Evolutionary conservation across 306 rosid genomes (phyloP).

Genomic region (Oemleria cerasiformis): DNA sequence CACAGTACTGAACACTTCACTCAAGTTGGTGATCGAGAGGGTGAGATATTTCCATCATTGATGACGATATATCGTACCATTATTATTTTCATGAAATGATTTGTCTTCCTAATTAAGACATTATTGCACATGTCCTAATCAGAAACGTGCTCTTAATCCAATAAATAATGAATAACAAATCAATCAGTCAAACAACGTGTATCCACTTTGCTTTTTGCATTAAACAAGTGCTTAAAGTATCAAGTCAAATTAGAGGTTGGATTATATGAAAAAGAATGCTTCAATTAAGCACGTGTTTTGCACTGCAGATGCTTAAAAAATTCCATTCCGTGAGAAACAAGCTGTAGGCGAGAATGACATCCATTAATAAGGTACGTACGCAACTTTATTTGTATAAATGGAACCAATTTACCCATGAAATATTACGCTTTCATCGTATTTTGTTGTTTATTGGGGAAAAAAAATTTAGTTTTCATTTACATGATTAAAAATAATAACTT

Average conservation of each 20-base stretch:
- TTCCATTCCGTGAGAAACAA: conserved; percentile 6
- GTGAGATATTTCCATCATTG: conserved; percentile 11
- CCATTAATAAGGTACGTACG: neutral
- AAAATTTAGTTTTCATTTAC: too few species aligned
- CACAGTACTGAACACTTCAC: neutral
- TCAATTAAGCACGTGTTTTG: conserved; percentile 25
- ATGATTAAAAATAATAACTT: too few species aligned
- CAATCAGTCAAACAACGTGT: conserved; percentile 8
- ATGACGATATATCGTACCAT: conserved; percentile 10
- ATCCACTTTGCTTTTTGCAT: neutral
- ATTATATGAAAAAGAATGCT: neutral
- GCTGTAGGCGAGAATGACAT: conserved; percentile 10
- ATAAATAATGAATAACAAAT: neutral
- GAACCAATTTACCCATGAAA: too few species aligned
- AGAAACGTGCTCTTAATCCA: conserved; percentile 5
- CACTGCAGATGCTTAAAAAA: neutral
- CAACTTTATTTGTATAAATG: neutral
- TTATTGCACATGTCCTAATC: neutral
- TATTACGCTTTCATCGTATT: too few species aligned
- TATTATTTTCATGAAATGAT: neutral
- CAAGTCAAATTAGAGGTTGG: neutral
- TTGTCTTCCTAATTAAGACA: neutral
- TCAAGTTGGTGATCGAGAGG: neutral
- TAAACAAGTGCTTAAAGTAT: neutral
- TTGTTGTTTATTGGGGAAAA: neutral